Base-by-base conservation (phyloP, 306 rosid species). In the Mimosa bimucronata region DNA sequence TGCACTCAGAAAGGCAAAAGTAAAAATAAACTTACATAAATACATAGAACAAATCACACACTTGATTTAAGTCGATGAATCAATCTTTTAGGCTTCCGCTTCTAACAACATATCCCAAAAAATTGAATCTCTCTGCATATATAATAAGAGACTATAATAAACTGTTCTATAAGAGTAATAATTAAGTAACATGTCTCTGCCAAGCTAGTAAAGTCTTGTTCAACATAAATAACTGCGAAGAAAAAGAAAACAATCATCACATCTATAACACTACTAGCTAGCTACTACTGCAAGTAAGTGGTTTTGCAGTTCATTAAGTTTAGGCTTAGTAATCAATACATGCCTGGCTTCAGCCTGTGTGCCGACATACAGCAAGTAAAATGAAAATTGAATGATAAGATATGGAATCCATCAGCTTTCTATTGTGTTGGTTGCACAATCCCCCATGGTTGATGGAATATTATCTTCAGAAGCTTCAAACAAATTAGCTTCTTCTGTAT, bases 291-390 rank as follows among this genome's bases (percentile, higher is more conserved):
- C n/a, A n/a, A n/a, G n/a, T n/a, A n/a, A n/a, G n/a, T n/a, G n/a
- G n/a, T n/a, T n/a, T n/a, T n/a, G n/a, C n/a, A n/a, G n/a, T n/a
- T n/a, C n/a, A n/a, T n/a, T 5, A 26, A 60, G 66, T 60, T 26
- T 53, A 62, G 80, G 84, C 85, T 60, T 80, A 66, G 5, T 34
- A 34, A 73, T 80, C 55, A 77, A 65, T 77, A 78, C 74, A 78
- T 86, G 89, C 89, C 89, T 86, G 89, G 89, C 89, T 86, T 86
- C n/a, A 78, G 87, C 89, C 89, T 86, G 89, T 86, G 89, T 86
- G 89, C 89, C 89, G 77, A 52, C 71, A 44, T n/a, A n/a, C n/a
- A 79, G 15, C 40, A 61, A 62, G 18, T 23, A 34, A 71, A 25
- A 53, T 19, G 21, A 53, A 79, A n/a, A n/a, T 14, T 23, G n/a